These are phyloP conservation scores for Adansonia digitata DNA, from an alignment of 345 rosid species.

Conservation along the genomic window DNA sequence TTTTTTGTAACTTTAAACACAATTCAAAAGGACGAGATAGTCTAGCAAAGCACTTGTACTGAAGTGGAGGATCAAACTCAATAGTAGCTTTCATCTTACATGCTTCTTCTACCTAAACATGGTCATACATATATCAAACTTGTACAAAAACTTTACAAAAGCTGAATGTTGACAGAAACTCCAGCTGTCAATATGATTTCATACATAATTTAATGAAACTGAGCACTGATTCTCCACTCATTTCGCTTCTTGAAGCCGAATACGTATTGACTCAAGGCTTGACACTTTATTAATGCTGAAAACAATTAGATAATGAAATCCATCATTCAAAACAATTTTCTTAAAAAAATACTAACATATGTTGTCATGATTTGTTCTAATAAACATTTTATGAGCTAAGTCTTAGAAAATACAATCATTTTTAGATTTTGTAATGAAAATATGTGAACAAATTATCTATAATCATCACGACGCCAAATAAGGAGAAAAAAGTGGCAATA, in stretches of 20 bases:
- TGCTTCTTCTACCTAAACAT: background rate
- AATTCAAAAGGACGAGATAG: background rate
- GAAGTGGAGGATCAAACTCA: background rate
- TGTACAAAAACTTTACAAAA: conserved; percentile 1
- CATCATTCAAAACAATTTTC: background rate
- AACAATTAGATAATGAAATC: background rate
- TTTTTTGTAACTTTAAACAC: background rate
- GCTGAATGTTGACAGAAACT: background rate
- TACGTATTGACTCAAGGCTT: conserved; percentile 39
- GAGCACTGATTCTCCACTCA: conserved; percentile 11
- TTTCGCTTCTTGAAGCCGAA: conserved; percentile 46
- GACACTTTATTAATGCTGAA: conserved; percentile 63
- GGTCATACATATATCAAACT: background rate
- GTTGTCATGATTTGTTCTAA: background rate
- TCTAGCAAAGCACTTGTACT: background rate
- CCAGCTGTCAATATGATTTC: background rate
- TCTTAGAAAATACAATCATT: background rate
- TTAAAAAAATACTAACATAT: background rate
- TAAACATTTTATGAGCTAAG: background rate
- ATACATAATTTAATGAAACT: background rate
- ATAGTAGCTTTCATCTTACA: background rate
- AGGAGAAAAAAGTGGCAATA: background rate
- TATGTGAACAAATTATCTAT: background rate
- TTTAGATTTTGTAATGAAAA: background rate
- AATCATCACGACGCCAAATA: background rate